Base-by-base conservation (phyloP, 2,329 filamentous ascomycete genomes). In the Cladosporium sp. region DNA sequence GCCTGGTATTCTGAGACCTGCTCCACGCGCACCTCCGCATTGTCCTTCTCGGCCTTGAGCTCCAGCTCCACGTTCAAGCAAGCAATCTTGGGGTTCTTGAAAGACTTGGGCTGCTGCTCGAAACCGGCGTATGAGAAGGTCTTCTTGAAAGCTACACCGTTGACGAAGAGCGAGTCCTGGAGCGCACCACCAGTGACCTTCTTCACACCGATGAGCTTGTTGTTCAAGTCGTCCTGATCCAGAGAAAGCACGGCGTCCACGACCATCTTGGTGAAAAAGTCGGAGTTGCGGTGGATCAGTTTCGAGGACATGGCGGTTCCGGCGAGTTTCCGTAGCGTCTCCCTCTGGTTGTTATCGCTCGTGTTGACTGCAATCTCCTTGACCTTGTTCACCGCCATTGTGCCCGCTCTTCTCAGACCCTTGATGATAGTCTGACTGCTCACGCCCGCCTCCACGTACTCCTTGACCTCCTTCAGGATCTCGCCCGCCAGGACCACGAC, bases 231-330 rank as follows among this genome's bases (percentile, higher is more conserved):
- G 56, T 95, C 88, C 72, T 99, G 93, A 72, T 99, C 92, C 56
- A 99, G 83, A 20, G 91, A 90, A 20, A 97, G 78, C 48, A 99
- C 93, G 43, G 93, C 91, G 68, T 99, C 90, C 64, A 99, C 93
- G 61, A 97, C 93, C 92, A 99, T 96, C 79, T 96, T 93, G 56
- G 93, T 97, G 75, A 99, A 99, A 73, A 97, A 99, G 3, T 83
- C 83, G 27, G 93, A 88, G 75, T 99, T 97, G 65, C 92, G 82
- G 82, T 97, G 95, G 69, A 99, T 97, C 62, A 99, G 79, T 79
- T 99, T 99, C 81, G 91, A 96, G 71, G 91, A 97, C 93, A 99
- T 99, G 61, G 93, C 93, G 22, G 93, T 99, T 30, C 82, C 89
- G 24, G 93, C 93, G 62, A 99, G 78, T 74, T 96, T 95, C 69